A percentile compares a stretch with the other conserved stretches of the same genome.
phyloP scores from a whole-genome alignment of 2,329 filamentous ascomycete species.

The Colletotrichum sp. region DNA sequence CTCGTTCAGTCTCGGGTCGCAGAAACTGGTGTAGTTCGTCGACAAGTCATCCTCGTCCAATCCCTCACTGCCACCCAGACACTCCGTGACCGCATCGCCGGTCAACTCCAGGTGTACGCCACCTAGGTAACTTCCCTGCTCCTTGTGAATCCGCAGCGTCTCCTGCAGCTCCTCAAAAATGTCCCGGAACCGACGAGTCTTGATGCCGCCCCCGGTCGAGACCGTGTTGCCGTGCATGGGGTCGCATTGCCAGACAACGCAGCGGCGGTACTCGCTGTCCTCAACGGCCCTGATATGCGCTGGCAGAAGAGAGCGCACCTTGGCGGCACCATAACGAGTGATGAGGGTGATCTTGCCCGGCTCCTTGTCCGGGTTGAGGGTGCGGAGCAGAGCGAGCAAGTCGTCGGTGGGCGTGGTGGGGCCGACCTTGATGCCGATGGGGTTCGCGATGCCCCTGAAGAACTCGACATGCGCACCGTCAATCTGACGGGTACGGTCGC shows the following conservation, averaged over 20 bases:
- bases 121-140: slow-evolving; percentile 84
- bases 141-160: slow-evolving; percentile 83
- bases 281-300: slow-evolving; percentile 89
- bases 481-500: slow-evolving; percentile 92
- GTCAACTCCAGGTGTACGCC: slow-evolving; percentile 96
- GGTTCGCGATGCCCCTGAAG: slow-evolving; percentile 95
- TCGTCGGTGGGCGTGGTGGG: slow-evolving; percentile 81
- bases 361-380: slow-evolving; percentile 83
- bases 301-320: slow-evolving; percentile 78
- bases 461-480: slow-evolving; percentile 96
- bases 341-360: slow-evolving; percentile 95
- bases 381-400: slow-evolving; percentile 79
- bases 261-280: slow-evolving; percentile 68
- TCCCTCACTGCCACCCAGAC: slow-evolving; percentile 86
- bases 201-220: slow-evolving; percentile 77
- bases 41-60: slow-evolving; percentile 87
- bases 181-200: slow-evolving; percentile 89
- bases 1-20: slow-evolving; percentile 93
- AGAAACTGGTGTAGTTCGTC: slow-evolving; percentile 94
- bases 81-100: slow-evolving; percentile 95
- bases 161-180: slow-evolving; percentile 88
- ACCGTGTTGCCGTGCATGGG: slow-evolving; percentile 92
- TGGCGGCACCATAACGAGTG: slow-evolving; percentile 86
- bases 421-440: slow-evolving; percentile 95
- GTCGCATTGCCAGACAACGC: slow-evolving; percentile 96